Evolutionary conservation across 116 monocot genomes (phyloP).

Genomic region (Phalaenopsis hybrid): DNA sequence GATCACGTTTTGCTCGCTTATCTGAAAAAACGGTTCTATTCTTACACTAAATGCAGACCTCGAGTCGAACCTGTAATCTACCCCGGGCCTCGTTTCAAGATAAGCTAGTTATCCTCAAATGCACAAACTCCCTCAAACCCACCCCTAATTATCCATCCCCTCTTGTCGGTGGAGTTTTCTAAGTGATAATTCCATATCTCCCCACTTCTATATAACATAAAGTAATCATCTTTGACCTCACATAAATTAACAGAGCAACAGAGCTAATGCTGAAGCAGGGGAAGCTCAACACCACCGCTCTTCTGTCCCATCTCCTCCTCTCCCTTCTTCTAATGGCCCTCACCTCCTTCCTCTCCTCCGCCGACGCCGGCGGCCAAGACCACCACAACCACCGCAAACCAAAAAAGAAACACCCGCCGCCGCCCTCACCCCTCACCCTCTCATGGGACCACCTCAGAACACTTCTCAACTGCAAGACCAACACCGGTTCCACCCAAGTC

Average conservation of each 20-base stretch:
- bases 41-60: too few species aligned
- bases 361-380: background rate
- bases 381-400: slow-evolving; percentile 13
- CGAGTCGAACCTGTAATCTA: too few species aligned
- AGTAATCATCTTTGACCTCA: background rate
- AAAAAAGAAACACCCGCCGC: slow-evolving; percentile 24
- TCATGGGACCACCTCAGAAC: slow-evolving; percentile 79
- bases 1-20: too few species aligned
- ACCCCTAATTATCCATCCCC: background rate
- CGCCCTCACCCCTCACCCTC: slow-evolving; percentile 10
- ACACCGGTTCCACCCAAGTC: slow-evolving; percentile 22
- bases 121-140: too few species aligned
- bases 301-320: background rate
- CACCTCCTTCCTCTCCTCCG: slow-evolving; percentile 38
- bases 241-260: background rate
- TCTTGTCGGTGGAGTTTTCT: background rate
- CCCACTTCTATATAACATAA: background rate
- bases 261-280: background rate
- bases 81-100: too few species aligned
- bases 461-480: slow-evolving; percentile 57
- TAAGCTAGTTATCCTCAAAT: too few species aligned
- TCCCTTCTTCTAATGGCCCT: slow-evolving; percentile 44
- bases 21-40: too few species aligned
- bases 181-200: background rate
- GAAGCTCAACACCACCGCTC: background rate